Evolutionary conservation across 352 stramenopile genomes (phyloP).

Genomic region (Phytophthora foliorum): DNA sequence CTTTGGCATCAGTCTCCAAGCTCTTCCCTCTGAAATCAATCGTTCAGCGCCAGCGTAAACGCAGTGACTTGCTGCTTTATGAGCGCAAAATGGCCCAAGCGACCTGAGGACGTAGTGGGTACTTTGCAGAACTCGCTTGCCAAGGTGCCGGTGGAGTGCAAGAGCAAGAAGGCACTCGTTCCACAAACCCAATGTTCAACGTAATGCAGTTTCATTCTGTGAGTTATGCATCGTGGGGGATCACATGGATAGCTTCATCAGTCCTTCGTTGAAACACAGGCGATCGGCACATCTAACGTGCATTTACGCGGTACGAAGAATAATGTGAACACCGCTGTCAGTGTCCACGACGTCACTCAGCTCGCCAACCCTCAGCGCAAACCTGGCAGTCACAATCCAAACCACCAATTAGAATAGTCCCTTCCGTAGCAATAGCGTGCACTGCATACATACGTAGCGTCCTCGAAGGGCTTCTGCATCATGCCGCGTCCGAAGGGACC

Average conservation of each 20-base stretch:
- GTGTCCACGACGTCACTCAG: conserved; percentile 96
- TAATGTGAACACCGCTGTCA: conserved; percentile 97
- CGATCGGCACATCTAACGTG: background rate
- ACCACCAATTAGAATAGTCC: too few relatives aligned
- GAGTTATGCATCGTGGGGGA: background rate
- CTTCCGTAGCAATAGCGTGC: background rate
- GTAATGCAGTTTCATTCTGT: conserved; percentile 19
- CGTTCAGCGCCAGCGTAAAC: conserved; percentile 10
- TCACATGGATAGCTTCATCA: background rate
- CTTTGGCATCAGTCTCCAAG: conserved; percentile 12
- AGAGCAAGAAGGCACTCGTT: background rate
- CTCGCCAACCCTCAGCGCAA: conserved; percentile 93
- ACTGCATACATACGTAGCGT: conserved; percentile 67
- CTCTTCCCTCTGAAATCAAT: conserved; percentile 17
- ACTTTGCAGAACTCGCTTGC: background rate
- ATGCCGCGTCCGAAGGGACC: conserved; percentile 88
- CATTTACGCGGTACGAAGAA: conserved; percentile 91
- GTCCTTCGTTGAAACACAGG: background rate
- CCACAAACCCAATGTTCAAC: conserved; percentile 1
- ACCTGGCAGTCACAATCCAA: conserved; percentile 49
- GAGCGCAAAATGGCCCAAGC: conserved; percentile 22
- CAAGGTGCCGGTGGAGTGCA: background rate
- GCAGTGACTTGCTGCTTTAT: conserved; percentile 5
- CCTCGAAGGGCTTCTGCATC: conserved; percentile 95
- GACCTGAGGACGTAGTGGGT: background rate